These are phyloP conservation scores for Penicillium sp. DNA, from an alignment of 2,329 filamentous ascomycete species.

Conservation along the genomic window DNA sequence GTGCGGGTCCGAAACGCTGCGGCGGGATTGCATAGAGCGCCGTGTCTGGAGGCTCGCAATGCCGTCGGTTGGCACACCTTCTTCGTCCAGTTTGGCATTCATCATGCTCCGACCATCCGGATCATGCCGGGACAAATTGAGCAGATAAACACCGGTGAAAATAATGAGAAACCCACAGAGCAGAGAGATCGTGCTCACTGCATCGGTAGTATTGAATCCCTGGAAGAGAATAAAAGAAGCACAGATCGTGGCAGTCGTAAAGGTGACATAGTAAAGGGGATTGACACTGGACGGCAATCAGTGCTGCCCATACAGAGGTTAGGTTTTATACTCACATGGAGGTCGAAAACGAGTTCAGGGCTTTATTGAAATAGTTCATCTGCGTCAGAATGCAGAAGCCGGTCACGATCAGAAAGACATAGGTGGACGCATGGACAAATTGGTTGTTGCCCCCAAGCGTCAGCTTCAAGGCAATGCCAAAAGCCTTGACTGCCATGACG, in stretches of 20 bases:
- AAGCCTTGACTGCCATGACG: slow-evolving; percentile 98
- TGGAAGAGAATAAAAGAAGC: slow-evolving; percentile 94
- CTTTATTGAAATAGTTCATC: slow-evolving; percentile 99
- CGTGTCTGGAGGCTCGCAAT: slow-evolving; percentile 85
- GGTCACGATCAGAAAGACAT: slow-evolving; percentile 93
- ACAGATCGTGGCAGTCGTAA: slow-evolving; percentile 87
- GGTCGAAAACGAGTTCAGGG: slow-evolving; percentile 89
- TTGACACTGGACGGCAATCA: slow-evolving; percentile 61
- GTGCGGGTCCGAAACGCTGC: slow-evolving; percentile 55
- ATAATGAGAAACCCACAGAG: slow-evolving; percentile 91
- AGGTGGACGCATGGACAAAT: slow-evolving; percentile 89
- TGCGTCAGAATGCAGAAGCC: slow-evolving; percentile 92
- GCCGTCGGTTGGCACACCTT: slow-evolving; percentile 81
- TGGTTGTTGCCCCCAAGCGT: slow-evolving; percentile 92
- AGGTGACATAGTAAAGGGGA: slow-evolving; percentile 94
- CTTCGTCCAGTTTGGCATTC: slow-evolving; percentile 52
- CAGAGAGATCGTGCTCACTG: slow-evolving; percentile 85
- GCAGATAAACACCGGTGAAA: slow-evolving; percentile 88
- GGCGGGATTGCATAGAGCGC: slow-evolving; percentile 82
- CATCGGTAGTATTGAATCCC: slow-evolving; percentile 90
- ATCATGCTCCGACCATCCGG: slow-evolving; percentile 69
- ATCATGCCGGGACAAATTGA: slow-evolving; percentile 91
- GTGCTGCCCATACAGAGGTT: neutral
- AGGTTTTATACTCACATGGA: slow-evolving; percentile 66
- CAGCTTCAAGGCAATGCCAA: slow-evolving; percentile 94